These are phyloP conservation scores for Annulohypoxylon stygium DNA, from an alignment of 495 filamentous ascomycete species.

Conservation along the genomic window DNA sequence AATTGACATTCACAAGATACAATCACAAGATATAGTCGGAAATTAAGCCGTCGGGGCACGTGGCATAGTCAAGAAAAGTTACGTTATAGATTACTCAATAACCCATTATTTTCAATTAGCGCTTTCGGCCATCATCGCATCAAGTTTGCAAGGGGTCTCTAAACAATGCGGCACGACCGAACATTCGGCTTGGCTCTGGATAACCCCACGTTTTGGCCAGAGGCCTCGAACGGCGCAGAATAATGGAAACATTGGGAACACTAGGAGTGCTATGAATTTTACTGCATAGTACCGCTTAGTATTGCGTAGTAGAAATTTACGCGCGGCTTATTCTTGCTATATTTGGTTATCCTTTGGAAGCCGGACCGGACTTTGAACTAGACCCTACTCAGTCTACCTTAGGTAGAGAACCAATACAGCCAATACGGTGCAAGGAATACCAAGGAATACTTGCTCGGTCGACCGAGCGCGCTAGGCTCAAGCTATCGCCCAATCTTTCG, in stretches of 20 bases:
- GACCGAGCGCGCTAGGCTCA: conserved; percentile 36
- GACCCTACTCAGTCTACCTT: neutral
- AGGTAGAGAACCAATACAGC: conserved; percentile 19
- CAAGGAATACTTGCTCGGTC: conserved; percentile 14
- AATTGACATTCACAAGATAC: neutral
- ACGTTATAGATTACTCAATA: conserved; percentile 41
- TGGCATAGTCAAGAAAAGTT: conserved; percentile 29
- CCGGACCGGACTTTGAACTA: conserved; percentile 25
- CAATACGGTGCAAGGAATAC: conserved; percentile 15
- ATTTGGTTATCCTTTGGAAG: conserved; percentile 31
- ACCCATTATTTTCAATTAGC: conserved; percentile 38
- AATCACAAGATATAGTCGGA: conserved; percentile 16
- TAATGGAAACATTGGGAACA: neutral
- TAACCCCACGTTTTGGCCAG: conserved; percentile 40
- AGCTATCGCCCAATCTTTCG: conserved; percentile 37
- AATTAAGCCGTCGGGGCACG: conserved; percentile 16
- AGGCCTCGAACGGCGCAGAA: conserved; percentile 35
- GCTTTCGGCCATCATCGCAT: conserved; percentile 42
- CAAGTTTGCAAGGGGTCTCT: neutral
- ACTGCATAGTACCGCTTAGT: too few species aligned
- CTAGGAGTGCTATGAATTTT: too few species aligned
- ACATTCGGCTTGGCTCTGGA: conserved; percentile 25
- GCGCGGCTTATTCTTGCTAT: conserved; percentile 41
- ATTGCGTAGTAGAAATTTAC: neutral
- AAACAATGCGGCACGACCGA: conserved; percentile 17